phyloP scores from a whole-genome alignment of 257 asterid species.

The Fraxinus cuspidata region DNA sequence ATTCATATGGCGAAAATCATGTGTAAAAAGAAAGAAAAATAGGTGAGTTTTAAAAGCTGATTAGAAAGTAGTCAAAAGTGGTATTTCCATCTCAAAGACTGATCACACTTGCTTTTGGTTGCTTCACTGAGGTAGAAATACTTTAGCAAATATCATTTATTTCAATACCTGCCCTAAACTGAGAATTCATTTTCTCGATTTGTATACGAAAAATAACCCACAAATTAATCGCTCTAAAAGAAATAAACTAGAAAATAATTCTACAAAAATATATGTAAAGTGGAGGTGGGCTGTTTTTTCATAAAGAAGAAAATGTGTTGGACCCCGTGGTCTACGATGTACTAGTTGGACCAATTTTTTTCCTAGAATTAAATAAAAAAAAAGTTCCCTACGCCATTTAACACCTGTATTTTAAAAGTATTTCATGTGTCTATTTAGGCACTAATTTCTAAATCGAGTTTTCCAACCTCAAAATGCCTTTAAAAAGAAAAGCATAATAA shows the following conservation, averaged over 20 bases:
- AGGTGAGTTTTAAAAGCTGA: constrained; percentile 3
- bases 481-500: constrained; percentile 42
- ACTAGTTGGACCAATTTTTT: no score
- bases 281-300: no score
- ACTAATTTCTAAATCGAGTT: no score
- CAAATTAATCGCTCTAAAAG: background rate
- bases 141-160: background rate
- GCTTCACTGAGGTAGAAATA: constrained; percentile 8
- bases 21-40: background rate
- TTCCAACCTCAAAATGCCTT: no score
- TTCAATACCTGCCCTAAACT: background rate
- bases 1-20: background rate
- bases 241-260: no score
- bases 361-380: no score
- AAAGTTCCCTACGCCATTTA: no score
- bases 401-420: background rate
- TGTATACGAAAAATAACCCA: background rate
- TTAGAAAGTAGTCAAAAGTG: constrained; percentile 33
- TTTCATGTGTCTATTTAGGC: no score
- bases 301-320: no score
- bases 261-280: no score
- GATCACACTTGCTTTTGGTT: constrained; percentile 7
- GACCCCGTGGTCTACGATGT: no score
- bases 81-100: constrained; percentile 23
- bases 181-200: background rate